Evolutionary conservation across 306 rosid genomes (phyloP), one percentile per base, ranked within the genome.

Genomic region (Gastrolobium villosum): DNA sequence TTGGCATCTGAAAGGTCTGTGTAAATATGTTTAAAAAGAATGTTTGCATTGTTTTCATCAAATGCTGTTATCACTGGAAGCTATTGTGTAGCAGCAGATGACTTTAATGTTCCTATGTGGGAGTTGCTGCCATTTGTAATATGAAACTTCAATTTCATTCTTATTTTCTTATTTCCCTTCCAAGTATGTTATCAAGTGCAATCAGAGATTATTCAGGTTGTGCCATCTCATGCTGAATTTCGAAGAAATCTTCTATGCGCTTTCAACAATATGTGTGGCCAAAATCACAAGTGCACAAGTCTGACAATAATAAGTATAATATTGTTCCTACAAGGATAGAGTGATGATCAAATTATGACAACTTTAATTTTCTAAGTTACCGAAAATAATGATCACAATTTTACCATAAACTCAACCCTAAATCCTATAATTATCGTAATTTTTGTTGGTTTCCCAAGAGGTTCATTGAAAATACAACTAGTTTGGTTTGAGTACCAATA

Each of bases 1-100:
- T 88, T 94, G 84, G 98, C 85, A 54, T 79, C 82, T 40, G 96
- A 89, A 88, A 89, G 92, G 82, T 75, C 86, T 52, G 7, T 56
- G 7, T 85, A 70, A 81, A 79, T 80, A 26, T 44, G n/a, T 39
- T 43, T 7, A 52, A 39, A n/a, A 7, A 20, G 41, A 75, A 50
- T 41, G 32, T 70, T 45, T 46, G 13, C 69, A 31, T 46, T 50
- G 52, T 54, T 78, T 54, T 84, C 69, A 6, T 61, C 70, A 7
- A 39, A 1, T 81, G 65, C 52, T 77, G 74, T 50, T 20, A 20
- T 11, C 6, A 28, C 5, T 32, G 5, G 34, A 59, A 66, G 36
- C 55, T 52, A 35, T 39, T 72, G 10, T 66, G 81, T 46, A 68
- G 52, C 72, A 10, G 35, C 56, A 35, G 13, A 68, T n/a, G 46